Evolutionary conservation across 192 early-diverging fungal genomes (phyloP).

Genomic region (Thoreauomyces humboldtii): DNA sequence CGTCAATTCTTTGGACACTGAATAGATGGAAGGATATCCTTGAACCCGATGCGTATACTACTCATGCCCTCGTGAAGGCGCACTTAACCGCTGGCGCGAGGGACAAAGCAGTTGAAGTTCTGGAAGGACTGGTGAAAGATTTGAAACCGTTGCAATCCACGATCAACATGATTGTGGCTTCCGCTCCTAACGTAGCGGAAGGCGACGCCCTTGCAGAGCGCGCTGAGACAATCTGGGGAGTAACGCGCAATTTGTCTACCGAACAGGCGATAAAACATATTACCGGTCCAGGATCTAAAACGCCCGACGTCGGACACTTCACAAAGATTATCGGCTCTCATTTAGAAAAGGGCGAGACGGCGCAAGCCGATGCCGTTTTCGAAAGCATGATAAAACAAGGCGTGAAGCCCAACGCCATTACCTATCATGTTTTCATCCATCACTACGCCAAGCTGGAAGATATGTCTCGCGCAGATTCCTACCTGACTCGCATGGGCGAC

Average conservation of each 20-base stretch:
- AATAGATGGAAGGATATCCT: not conserved
- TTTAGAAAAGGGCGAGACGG: not conserved
- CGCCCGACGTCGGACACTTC: not conserved
- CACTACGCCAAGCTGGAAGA: not conserved
- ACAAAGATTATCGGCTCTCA: not conserved
- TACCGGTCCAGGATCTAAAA: not conserved
- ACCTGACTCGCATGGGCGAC: not conserved
- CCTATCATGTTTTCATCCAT: conserved; percentile 8
- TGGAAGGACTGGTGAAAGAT: not conserved
- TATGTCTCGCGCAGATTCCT: not conserved
- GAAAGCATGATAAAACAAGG: not conserved
- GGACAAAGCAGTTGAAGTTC: not conserved
- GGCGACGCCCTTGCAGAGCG: not conserved
- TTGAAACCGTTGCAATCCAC: conserved; percentile 4
- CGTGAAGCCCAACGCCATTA: not conserved
- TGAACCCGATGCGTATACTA: not conserved
- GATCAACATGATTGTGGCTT: not conserved
- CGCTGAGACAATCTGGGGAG: not conserved
- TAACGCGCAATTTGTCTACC: not conserved
- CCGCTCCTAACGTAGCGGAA: not conserved
- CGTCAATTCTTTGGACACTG: not conserved
- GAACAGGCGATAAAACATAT: not conserved
- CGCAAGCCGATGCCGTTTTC: conserved; percentile 1
- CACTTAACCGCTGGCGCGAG: not conserved
- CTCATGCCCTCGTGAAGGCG: conserved; percentile 1